Evolutionary conservation across 2,329 filamentous ascomycete species (phyloP).

Genomic region (Microdochium trichocladiopsis): DNA sequence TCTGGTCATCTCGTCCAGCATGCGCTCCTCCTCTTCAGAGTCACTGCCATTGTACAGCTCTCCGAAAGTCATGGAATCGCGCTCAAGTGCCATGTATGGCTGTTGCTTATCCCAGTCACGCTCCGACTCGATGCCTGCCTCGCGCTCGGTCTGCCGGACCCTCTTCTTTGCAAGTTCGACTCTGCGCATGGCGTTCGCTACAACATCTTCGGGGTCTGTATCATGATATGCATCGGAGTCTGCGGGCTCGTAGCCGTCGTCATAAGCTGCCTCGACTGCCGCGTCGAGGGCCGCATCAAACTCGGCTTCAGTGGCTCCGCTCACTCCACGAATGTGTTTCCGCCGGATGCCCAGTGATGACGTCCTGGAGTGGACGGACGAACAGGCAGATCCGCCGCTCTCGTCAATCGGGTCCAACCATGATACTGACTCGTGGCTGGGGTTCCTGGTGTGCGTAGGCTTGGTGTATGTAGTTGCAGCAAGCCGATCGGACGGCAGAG

Average conservation of each 20-base stretch:
- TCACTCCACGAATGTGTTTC: conserved; percentile 62
- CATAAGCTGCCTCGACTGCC: conserved; percentile 89
- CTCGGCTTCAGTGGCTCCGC: conserved; percentile 74
- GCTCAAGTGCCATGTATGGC: conserved; percentile 27
- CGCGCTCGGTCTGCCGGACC: conserved; percentile 66
- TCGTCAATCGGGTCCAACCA: conserved; percentile 96
- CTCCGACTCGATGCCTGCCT: conserved; percentile 55
- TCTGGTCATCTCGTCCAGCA: conserved; percentile 81
- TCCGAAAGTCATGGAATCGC: conserved; percentile 37
- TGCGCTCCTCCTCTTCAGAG: conserved; percentile 65
- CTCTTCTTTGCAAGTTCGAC: conserved; percentile 72
- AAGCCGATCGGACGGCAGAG: conserved; percentile 14
- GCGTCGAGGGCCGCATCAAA: conserved; percentile 92
- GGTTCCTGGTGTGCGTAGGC: conserved; percentile 40
- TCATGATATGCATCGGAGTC: conserved; percentile 35
- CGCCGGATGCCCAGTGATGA: conserved; percentile 63
- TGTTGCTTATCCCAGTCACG: conserved; percentile 53
- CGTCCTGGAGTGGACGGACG: conserved; percentile 74
- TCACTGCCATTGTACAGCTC: conserved; percentile 59
- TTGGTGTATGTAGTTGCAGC: neutral
- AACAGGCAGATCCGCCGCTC: conserved; percentile 71
- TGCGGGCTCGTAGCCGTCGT: conserved; percentile 79
- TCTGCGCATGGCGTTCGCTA: conserved; percentile 52
- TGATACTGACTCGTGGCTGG: conserved; percentile 75
- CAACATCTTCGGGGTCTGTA: conserved; percentile 32